Evolutionary conservation across 345 rosid genomes (phyloP).

Genomic region (Carallia brachiata): DNA sequence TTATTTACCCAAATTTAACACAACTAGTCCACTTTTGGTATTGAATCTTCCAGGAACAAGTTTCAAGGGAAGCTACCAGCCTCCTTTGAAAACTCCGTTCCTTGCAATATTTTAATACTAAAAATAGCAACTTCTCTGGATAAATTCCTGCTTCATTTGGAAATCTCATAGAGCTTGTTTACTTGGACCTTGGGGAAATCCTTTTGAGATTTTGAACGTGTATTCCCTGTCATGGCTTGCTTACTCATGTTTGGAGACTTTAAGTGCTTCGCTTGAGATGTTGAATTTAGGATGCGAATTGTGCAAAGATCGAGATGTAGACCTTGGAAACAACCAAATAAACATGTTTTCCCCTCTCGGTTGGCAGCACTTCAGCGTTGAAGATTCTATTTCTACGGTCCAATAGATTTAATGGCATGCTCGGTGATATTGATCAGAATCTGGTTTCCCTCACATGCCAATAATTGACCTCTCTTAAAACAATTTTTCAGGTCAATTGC

Average conservation of each 20-base stretch:
- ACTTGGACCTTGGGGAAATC: too few species aligned
- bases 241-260: slow-evolving; percentile 6
- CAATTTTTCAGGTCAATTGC: slow-evolving; percentile 8
- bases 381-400: slow-evolving; percentile 9
- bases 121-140: neutral
- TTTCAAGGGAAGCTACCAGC: neutral
- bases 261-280: neutral
- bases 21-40: neutral
- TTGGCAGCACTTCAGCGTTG: slow-evolving; percentile 6
- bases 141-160: too few species aligned
- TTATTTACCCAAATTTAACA: neutral
- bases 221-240: too few species aligned
- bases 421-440: neutral
- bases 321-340: slow-evolving; percentile 12
- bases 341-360: slow-evolving; percentile 8
- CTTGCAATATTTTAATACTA: neutral
- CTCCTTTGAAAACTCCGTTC: neutral
- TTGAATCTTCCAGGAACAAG: neutral
- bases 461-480: slow-evolving; percentile 9
- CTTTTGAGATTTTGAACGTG: too few species aligned
- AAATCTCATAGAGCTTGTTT: too few species aligned
- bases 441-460: neutral
- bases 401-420: slow-evolving; percentile 3
- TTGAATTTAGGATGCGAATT: neutral
- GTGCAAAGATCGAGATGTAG: neutral